phyloP scores from a whole-genome alignment of 371 early-diverging fungal genomes.

The Actinomucor elegans region DNA sequence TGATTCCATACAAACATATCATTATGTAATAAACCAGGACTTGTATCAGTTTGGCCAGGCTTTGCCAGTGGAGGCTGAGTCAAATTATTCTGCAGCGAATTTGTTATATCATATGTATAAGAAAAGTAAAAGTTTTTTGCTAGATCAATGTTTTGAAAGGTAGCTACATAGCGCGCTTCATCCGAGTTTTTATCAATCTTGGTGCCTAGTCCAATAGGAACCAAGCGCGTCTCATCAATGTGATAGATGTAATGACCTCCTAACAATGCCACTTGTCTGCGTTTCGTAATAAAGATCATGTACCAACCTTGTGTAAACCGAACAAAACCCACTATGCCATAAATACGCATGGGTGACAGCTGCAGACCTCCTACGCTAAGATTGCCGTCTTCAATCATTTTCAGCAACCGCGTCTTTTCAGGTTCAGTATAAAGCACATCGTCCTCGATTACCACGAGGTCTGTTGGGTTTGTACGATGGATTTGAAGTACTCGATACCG shows the following conservation, averaged over 20 bases:
- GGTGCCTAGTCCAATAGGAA: constrained; percentile 67
- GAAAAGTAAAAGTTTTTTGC: constrained; percentile 90
- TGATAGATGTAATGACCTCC: constrained; percentile 97
- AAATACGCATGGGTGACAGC: constrained; percentile 53
- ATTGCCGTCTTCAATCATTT: constrained; percentile 85
- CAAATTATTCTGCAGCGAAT: constrained; percentile 90
- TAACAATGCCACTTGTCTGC: constrained; percentile 86
- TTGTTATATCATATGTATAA: constrained; percentile 93
- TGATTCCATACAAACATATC: constrained; percentile 97
- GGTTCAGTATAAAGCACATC: constrained; percentile 70
- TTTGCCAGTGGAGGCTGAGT: constrained; percentile 37
- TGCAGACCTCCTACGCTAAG: constrained; percentile 74
- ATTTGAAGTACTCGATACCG: constrained; percentile 85
- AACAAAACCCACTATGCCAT: constrained; percentile 75
- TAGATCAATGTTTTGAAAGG: constrained; percentile 81
- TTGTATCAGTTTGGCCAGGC: neutral
- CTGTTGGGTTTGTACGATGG: constrained; percentile 70
- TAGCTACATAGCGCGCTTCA: constrained; percentile 79
- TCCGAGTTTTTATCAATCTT: constrained; percentile 78
- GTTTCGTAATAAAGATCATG: constrained; percentile 84
- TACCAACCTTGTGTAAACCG: constrained; percentile 93
- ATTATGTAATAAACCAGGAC: constrained; percentile 40
- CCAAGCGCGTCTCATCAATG: constrained; percentile 85
- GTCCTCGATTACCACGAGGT: constrained; percentile 66
- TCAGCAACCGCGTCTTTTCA: constrained; percentile 74